A percentile compares a stretch with the other conserved stretches of the same genome.
These are phyloP conservation scores for Mikania micrantha DNA, from an alignment of 129 eudicot genomes.

Conservation along the genomic window DNA sequence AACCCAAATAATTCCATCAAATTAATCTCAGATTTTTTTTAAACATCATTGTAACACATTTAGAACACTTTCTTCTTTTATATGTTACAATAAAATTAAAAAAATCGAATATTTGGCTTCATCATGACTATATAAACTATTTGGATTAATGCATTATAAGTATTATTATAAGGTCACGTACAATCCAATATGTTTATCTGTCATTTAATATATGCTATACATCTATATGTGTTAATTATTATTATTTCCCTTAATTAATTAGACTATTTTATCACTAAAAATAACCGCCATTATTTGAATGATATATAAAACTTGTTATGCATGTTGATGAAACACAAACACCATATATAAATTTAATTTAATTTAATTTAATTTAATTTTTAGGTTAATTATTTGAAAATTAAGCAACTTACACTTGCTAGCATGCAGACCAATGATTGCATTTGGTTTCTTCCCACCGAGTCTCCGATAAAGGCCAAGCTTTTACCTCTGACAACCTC, in stretches of 20 bases:
- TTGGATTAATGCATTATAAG: too few species aligned
- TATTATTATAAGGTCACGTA: too few species aligned
- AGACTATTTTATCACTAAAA: background rate
- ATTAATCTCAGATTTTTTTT: too few species aligned
- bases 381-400: background rate
- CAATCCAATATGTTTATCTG: conserved; percentile 12
- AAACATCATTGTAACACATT: too few species aligned
- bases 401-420: conserved; percentile 61
- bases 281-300: conserved; percentile 2
- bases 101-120: too few species aligned
- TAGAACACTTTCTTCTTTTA: too few species aligned
- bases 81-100: too few species aligned
- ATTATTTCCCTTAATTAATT: too few species aligned
- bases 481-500: conserved; percentile 51
- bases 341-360: too few species aligned
- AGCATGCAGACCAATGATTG: conserved; percentile 63
- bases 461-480: conserved; percentile 57
- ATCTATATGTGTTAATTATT: conserved; percentile 5
- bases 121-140: too few species aligned
- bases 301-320: conserved; percentile 11
- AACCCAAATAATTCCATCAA: too few species aligned
- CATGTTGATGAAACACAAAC: conserved; percentile 17
- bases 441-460: conserved; percentile 65
- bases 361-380: too few species aligned
- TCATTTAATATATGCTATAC: conserved; percentile 12